Evolutionary conservation across 2,329 filamentous ascomycete genomes (phyloP).

Genomic region (Ceratocystis colombiana): DNA sequence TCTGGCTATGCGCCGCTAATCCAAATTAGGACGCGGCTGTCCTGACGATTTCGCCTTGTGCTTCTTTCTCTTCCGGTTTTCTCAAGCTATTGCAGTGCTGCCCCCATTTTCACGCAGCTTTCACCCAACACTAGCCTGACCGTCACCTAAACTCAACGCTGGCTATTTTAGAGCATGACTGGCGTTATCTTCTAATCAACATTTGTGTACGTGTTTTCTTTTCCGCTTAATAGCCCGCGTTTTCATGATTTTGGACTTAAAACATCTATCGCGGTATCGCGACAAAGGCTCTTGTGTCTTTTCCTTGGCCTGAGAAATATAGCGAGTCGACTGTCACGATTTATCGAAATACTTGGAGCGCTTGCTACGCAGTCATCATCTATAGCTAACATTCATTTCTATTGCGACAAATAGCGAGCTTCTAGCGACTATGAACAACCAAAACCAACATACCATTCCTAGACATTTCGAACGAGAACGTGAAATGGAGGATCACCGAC

Average conservation of each 20-base stretch:
- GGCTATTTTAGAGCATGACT: background rate
- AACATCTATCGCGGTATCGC: slow-evolving; percentile 3
- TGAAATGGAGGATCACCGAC: slow-evolving; percentile 40
- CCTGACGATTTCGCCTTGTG: slow-evolving; percentile 22
- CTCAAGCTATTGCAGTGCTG: slow-evolving; percentile 11
- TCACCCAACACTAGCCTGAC: background rate
- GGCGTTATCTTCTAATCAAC: slow-evolving; percentile 1
- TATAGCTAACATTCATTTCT: slow-evolving; percentile 3
- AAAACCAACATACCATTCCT: slow-evolving; percentile 36
- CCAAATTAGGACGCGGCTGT: slow-evolving; percentile 25
- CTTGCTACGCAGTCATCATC: background rate
- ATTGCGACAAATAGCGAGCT: slow-evolving; percentile 9
- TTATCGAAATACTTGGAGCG: background rate
- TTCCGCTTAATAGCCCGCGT: background rate
- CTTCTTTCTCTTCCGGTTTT: slow-evolving; percentile 20
- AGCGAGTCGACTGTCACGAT: background rate
- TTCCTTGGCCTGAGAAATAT: background rate
- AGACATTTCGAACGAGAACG: slow-evolving; percentile 41
- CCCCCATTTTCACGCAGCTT: slow-evolving; percentile 9
- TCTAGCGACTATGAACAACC: slow-evolving; percentile 39
- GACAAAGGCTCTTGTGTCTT: background rate
- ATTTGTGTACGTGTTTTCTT: slow-evolving; percentile 11
- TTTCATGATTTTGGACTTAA: background rate
- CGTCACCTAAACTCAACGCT: background rate
- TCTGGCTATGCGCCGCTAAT: slow-evolving; percentile 23